Percentiles rank a stretch among this genome's conserved stretches.
phyloP scores from a whole-genome alignment of 2,329 filamentous ascomycete species.

The Phialophora macrospora region DNA sequence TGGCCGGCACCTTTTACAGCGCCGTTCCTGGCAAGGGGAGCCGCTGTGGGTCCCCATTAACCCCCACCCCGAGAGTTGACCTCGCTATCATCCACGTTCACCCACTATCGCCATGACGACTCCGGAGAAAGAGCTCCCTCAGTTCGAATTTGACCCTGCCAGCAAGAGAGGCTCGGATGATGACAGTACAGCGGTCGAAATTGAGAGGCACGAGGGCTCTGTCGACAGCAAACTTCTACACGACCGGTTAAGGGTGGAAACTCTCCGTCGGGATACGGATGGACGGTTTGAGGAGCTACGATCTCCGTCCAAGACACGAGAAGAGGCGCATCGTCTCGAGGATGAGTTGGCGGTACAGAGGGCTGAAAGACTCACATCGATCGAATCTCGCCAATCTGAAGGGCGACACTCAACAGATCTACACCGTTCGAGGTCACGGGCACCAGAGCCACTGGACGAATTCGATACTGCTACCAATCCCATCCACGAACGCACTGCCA shows the following conservation, averaged over 20 bases:
- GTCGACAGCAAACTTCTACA: constrained; percentile 41
- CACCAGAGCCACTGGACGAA: constrained; percentile 65
- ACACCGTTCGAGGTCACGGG: constrained; percentile 58
- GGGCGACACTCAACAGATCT: constrained; percentile 51
- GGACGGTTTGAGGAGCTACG: constrained; percentile 41
- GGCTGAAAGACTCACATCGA: constrained; percentile 65
- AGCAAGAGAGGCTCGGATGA: constrained; percentile 37
- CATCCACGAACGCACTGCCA: constrained; percentile 67
- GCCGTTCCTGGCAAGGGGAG: too few species aligned
- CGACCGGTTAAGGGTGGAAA: constrained; percentile 57
- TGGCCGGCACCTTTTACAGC: constrained; percentile 18
- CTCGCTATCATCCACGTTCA: neutral
- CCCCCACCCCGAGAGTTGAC: neutral
- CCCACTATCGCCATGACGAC: constrained; percentile 43
- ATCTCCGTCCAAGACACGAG: constrained; percentile 63
- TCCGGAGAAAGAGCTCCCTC: constrained; percentile 43
- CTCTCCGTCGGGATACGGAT: constrained; percentile 44
- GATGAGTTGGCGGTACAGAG: constrained; percentile 70
- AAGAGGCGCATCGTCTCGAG: constrained; percentile 65
- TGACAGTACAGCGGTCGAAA: constrained; percentile 38
- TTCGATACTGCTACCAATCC: constrained; percentile 72
- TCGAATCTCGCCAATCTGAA: constrained; percentile 38
- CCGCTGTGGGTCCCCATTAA: neutral
- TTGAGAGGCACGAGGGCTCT: constrained; percentile 43
- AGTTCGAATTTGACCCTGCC: constrained; percentile 39